Percentiles rank a stretch among this genome's conserved stretches.
Conservation (phyloP, 1,139 yeast species). For the Debaryomyces fabryi region DNA sequence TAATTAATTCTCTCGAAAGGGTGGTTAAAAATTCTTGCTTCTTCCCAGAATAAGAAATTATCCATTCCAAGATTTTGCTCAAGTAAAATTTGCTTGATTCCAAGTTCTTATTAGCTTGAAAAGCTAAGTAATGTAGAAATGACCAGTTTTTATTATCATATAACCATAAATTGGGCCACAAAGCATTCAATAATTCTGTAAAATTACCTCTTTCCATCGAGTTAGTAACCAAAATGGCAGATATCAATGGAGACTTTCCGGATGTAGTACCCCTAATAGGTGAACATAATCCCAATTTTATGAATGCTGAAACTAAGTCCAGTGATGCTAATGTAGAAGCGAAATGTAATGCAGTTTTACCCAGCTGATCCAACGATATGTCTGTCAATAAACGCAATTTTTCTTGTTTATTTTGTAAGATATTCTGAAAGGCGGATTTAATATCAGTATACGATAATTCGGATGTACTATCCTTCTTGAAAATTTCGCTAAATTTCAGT, state of each 20-base stretch:
- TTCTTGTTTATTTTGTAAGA: constrained; percentile 16
- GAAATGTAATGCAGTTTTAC: constrained; percentile 51
- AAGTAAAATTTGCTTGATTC: constrained; percentile 64
- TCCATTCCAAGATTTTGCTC: constrained; percentile 78
- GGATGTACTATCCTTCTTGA: constrained; percentile 46
- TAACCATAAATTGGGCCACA: constrained; percentile 43
- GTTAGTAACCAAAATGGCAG: constrained; percentile 46
- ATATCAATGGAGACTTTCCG: constrained; percentile 48
- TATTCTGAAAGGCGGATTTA: constrained; percentile 27
- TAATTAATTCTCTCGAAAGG: constrained; percentile 67
- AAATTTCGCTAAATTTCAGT: constrained; percentile 51
- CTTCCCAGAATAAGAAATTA: constrained; percentile 42
- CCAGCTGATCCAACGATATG: constrained; percentile 44
- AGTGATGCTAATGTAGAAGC: constrained; percentile 48
- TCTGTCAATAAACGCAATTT: constrained; percentile 25
- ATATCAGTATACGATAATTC: constrained; percentile 39
- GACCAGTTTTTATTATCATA: constrained; percentile 38
- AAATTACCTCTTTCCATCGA: constrained; percentile 51
- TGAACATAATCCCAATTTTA: constrained; percentile 39
- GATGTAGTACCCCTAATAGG: constrained; percentile 45
- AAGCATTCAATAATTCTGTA: constrained; percentile 29
- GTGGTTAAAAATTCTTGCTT: constrained; percentile 57
- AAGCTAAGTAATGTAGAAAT: constrained; percentile 40
- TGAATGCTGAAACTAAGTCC: constrained; percentile 39
- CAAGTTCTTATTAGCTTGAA: constrained; percentile 31